Percentiles rank a stretch among this genome's conserved stretches.
Evolutionary conservation across 495 filamentous ascomycete species (phyloP).

Genomic region (Daldinia bambusicola): DNA sequence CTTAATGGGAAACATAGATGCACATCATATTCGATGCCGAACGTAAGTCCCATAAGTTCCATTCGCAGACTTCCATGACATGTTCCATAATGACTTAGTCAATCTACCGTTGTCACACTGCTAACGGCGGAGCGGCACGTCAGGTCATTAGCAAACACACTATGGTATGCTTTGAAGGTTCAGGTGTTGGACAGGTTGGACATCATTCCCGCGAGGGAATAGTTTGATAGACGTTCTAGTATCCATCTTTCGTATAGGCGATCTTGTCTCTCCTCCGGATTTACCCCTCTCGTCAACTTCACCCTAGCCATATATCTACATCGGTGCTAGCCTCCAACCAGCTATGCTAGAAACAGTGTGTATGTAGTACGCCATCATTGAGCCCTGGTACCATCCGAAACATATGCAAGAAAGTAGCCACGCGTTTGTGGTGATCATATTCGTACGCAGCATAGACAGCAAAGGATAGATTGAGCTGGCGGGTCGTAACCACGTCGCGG

Average conservation of each 20-base stretch:
- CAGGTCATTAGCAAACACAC: constrained; percentile 18
- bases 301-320: constrained; percentile 16
- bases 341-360: constrained; percentile 12
- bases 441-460: constrained; percentile 17
- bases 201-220: constrained; percentile 32
- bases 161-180: constrained; percentile 3
- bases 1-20: constrained; percentile 26
- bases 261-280: constrained; percentile 16
- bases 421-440: constrained; percentile 37
- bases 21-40: constrained; percentile 40
- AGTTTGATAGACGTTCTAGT: constrained; percentile 35
- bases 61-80: constrained; percentile 13
- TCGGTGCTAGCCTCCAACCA: constrained; percentile 11
- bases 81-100: constrained; percentile 23
- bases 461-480: constrained; percentile 1
- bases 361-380: constrained; percentile 30
- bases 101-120: constrained; percentile 17
- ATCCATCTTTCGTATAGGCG: constrained; percentile 23
- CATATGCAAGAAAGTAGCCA: constrained; percentile 38
- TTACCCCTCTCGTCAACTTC: constrained; percentile 37
- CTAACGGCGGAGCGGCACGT: constrained; percentile 30
- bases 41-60: constrained; percentile 28
- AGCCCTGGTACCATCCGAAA: constrained; percentile 30
- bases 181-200: constrained; percentile 4
- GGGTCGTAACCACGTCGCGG: constrained; percentile 26